phyloP scores from a whole-genome alignment of 2,329 filamentous ascomycete species.

The Graphium sp. region DNA sequence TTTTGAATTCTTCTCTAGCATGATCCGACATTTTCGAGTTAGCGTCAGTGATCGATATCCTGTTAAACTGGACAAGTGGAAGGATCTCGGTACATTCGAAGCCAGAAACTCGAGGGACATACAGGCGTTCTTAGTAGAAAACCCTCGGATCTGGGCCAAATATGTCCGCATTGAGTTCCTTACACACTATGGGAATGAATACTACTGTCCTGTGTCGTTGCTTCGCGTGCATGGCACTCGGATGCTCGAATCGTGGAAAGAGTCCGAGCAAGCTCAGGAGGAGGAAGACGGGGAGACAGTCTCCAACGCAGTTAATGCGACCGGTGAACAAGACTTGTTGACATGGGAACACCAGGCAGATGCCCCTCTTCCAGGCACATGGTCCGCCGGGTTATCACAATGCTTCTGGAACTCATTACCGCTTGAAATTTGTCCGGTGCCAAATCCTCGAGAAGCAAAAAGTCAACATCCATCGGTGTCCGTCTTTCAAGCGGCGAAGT shows the following conservation, averaged over 20 bases:
- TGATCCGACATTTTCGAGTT: conserved; percentile 78
- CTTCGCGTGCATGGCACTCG: conserved; percentile 89
- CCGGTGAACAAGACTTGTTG: too few relatives aligned
- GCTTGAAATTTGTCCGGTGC: too few relatives aligned
- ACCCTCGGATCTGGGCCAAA: conserved; percentile 88
- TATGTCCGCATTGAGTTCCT: conserved; percentile 87
- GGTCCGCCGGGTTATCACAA: too few relatives aligned
- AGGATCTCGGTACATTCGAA: conserved; percentile 72
- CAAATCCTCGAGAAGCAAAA: too few relatives aligned
- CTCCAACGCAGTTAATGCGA: not conserved
- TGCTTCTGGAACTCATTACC: too few relatives aligned
- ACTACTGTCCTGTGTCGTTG: conserved; percentile 84
- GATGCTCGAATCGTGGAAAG: conserved; percentile 85
- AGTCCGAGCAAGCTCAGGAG: conserved; percentile 54
- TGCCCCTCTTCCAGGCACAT: too few relatives aligned
- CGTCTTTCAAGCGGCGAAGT: too few relatives aligned
- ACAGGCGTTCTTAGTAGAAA: conserved; percentile 85
- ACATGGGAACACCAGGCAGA: too few relatives aligned
- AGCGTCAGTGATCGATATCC: conserved; percentile 92
- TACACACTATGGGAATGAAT: conserved; percentile 90
- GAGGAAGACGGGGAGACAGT: conserved; percentile 26
- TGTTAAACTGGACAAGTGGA: conserved; percentile 85
- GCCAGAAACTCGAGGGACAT: conserved; percentile 86
- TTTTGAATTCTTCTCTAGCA: conserved; percentile 97
- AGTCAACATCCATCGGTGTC: too few relatives aligned